Evolutionary conservation across 495 filamentous ascomycete genomes (phyloP), one percentile per base, ranked within the genome.

Genomic region (Neurospora discreta): DNA sequence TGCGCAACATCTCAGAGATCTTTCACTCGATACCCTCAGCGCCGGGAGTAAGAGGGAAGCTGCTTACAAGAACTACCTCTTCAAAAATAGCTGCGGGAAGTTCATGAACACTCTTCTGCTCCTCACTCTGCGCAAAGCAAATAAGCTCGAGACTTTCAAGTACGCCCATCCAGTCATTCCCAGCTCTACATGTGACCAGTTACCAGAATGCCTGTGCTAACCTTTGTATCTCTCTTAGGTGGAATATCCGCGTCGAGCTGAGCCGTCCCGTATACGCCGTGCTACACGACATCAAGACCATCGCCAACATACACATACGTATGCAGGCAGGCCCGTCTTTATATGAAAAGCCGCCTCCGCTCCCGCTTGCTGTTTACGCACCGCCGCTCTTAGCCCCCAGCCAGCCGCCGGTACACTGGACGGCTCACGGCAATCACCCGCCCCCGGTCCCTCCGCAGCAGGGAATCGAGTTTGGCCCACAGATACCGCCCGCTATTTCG

Each of bases 231-330:
- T 75, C 74, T 20, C 16, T 16, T 44, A 89, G 86, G 72, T 91
- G 89, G 89, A 87, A 90, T 77, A 85, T 88, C 42, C 84, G 87
- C 18, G 84, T 89, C 38, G 89, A 90, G 73, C 80, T 91, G 1
- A 88, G 85, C 74, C 82, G 86, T 13, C 82, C 82, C 20, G 82
- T 90, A n/a, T 90, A 88, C 77, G 80, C 81, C 68, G 83, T 81
- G 23, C 80, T 91, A 40, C 87, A 89, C 73, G 71, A 79, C 36
- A 82, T 88, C 39, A 73, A 76, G 39, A 78, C 82, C 72, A 78
- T 92, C 79, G 72, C 88, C 71, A 73, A 88, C 78, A 71, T 89
- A 71, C 78, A 92, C 81, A 77, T 92, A 76, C 73, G 86, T 76
- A 82, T 90, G 81, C 79, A 90, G 69, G 79, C 82, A 18, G 84